Conservation (phyloP, 2,329 filamentous ascomycete genomes). For the Trichoderma atroviride region DNA sequence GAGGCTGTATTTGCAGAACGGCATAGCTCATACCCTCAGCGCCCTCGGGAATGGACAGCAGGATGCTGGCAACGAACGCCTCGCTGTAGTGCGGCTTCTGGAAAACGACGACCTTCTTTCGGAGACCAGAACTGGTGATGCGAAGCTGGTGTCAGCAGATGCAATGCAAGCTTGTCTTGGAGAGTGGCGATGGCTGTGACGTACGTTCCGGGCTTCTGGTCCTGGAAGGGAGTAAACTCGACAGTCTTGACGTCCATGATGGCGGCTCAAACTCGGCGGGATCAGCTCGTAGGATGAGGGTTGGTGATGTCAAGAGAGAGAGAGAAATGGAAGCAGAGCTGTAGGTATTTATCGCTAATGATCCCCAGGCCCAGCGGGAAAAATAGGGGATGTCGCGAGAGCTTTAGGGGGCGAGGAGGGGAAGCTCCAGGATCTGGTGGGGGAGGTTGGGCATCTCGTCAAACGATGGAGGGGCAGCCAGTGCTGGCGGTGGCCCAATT, state of each 20-base stretch:
- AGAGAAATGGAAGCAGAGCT: background rate
- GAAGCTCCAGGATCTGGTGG: conserved; percentile 38
- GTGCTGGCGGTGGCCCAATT: conserved; percentile 21
- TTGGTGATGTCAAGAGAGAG: background rate
- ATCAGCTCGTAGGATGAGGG: background rate
- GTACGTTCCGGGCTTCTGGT: conserved; percentile 99
- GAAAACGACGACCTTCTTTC: conserved; percentile 98
- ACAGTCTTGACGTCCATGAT: conserved; percentile 77
- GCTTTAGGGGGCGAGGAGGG: conserved; percentile 27
- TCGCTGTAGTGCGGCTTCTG: conserved; percentile 95
- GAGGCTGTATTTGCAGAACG: background rate
- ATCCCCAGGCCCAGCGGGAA: background rate
- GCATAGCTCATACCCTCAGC: conserved; percentile 62
- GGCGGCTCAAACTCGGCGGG: background rate
- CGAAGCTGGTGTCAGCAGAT: conserved; percentile 28
- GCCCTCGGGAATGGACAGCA: conserved; percentile 95
- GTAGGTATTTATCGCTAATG: background rate
- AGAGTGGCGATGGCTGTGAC: conserved; percentile 48
- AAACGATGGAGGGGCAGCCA: conserved; percentile 35
- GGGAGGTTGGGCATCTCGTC: conserved; percentile 35
- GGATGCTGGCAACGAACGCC: conserved; percentile 89
- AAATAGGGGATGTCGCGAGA: conserved; percentile 17
- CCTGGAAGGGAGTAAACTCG: conserved; percentile 80
- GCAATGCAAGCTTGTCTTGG: background rate
- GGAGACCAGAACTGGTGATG: conserved; percentile 79